These are phyloP conservation scores for Cyphellophora attinorum DNA, from an alignment of 2,329 filamentous ascomycete species.

Conservation along the genomic window DNA sequence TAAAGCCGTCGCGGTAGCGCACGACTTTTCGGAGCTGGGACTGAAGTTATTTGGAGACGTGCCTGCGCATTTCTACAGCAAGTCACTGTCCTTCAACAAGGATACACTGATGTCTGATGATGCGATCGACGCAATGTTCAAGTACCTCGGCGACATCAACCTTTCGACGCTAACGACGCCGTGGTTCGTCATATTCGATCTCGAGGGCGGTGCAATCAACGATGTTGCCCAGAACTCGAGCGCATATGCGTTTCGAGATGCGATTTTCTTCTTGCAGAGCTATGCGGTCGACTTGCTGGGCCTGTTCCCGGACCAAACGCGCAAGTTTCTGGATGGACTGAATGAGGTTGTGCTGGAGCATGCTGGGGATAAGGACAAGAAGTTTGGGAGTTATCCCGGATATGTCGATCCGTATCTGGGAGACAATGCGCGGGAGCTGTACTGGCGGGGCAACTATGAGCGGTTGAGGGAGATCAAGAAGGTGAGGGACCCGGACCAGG, in stretches of 20 bases:
- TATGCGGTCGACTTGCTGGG: conserved; percentile 46
- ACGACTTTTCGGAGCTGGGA: conserved; percentile 20
- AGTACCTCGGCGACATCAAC: conserved; percentile 40
- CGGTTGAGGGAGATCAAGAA: conserved; percentile 41
- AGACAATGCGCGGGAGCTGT: conserved; percentile 37
- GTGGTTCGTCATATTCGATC: conserved; percentile 56
- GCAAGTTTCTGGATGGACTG: conserved; percentile 43
- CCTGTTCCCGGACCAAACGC: conserved; percentile 35
- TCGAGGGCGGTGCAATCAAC: conserved; percentile 50
- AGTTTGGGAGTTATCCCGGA: conserved; percentile 49
- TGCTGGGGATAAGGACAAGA: conserved; percentile 27
- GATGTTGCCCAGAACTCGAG: conserved; percentile 48
- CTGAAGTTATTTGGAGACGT: conserved; percentile 26
- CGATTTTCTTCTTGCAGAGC: conserved; percentile 54
- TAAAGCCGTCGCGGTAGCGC: conserved; percentile 21
- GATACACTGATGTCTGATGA: conserved; percentile 39
- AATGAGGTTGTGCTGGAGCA: conserved; percentile 34
- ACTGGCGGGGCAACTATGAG: conserved; percentile 47
- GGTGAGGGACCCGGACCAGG: conserved; percentile 41
- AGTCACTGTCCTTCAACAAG: conserved; percentile 45
- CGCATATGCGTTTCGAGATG: conserved; percentile 55
- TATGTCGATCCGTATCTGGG: conserved; percentile 51
- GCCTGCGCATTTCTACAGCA: conserved; percentile 46
- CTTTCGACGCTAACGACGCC: conserved; percentile 38
- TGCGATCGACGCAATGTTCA: conserved; percentile 41